Evolutionary conservation across 805 yeast genomes (phyloP).

Genomic region (Candida anglica): DNA sequence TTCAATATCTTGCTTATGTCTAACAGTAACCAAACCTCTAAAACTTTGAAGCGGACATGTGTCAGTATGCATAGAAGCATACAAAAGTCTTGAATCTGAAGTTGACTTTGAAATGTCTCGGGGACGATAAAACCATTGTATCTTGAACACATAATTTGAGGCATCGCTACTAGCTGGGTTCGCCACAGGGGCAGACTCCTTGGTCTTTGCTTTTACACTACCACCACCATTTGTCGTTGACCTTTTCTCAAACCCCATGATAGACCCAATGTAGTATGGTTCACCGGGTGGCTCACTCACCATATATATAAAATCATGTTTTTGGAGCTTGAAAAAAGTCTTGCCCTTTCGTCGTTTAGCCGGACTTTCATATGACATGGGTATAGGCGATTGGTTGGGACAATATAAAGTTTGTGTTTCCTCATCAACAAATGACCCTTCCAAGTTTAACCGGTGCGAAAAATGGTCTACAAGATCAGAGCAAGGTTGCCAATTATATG

Average conservation of each 20-base stretch:
- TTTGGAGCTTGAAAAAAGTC: constrained; percentile 32
- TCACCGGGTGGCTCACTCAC: constrained; percentile 92
- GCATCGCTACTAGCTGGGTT: constrained; percentile 34
- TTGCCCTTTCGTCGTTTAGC: constrained; percentile 8
- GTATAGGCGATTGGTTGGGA: constrained; percentile 24
- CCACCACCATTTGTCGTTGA: not conserved
- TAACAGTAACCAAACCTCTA: constrained; percentile 72
- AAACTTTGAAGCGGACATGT: constrained; percentile 70
- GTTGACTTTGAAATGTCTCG: constrained; percentile 70
- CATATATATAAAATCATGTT: constrained; percentile 74
- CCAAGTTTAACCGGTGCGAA: constrained; percentile 38
- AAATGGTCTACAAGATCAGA: constrained; percentile 33
- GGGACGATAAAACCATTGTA: constrained; percentile 92
- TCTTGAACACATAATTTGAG: constrained; percentile 53
- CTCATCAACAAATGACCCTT: constrained; percentile 38
- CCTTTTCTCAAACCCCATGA: constrained; percentile 59
- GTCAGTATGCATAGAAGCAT: constrained; percentile 84
- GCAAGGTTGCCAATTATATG: constrained; percentile 51
- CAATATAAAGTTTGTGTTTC: constrained; percentile 33
- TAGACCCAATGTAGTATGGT: constrained; percentile 84
- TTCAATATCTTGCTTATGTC: constrained; percentile 62
- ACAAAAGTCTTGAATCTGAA: constrained; percentile 70
- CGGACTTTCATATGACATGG: constrained; percentile 5
- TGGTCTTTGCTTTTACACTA: too few relatives aligned
- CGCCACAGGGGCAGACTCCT: constrained; percentile 1